phyloP scores from a whole-genome alignment of 108 stramenopile genomes.

The Schizochytrium sp. region DNA sequence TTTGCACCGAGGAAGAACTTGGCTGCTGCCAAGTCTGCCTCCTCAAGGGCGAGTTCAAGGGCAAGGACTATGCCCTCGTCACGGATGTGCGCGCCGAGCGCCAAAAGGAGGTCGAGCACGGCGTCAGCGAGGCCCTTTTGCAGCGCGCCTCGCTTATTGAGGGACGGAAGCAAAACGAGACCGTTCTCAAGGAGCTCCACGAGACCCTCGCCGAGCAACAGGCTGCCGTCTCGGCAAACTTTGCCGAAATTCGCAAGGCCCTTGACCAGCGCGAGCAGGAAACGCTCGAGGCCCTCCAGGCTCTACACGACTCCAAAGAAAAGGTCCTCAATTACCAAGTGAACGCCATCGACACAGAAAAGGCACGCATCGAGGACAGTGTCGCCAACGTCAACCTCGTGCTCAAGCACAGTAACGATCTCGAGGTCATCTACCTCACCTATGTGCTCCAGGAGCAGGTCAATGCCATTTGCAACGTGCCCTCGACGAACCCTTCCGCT shows the following conservation, averaged over 20 bases:
- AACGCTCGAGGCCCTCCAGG: background rate
- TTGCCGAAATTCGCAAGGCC: background rate
- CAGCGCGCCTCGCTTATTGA: background rate
- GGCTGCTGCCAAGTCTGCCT: background rate
- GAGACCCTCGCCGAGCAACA: background rate
- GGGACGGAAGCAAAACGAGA: background rate
- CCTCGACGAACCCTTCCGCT: background rate
- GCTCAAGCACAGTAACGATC: conserved; percentile 9
- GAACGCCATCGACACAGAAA: background rate
- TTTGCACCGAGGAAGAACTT: conserved; percentile 7
- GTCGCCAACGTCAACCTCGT: conserved; percentile 14
- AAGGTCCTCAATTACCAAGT: background rate
- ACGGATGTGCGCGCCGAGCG: background rate
- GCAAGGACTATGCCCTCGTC: conserved; percentile 6
- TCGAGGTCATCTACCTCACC: conserved; percentile 6
- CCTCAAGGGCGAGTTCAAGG: conserved; percentile 11
- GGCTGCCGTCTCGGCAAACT: background rate
- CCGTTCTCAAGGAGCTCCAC: background rate
- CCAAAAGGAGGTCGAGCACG: conserved; percentile 13
- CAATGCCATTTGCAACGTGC: background rate
- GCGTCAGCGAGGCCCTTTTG: background rate
- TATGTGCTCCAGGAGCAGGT: conserved; percentile 2
- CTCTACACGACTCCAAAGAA: background rate
- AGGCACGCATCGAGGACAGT: conserved; percentile 1
- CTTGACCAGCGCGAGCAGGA: background rate